Evolutionary conservation across 805 yeast species (phyloP).

Genomic region (Yarrowia deformans): DNA sequence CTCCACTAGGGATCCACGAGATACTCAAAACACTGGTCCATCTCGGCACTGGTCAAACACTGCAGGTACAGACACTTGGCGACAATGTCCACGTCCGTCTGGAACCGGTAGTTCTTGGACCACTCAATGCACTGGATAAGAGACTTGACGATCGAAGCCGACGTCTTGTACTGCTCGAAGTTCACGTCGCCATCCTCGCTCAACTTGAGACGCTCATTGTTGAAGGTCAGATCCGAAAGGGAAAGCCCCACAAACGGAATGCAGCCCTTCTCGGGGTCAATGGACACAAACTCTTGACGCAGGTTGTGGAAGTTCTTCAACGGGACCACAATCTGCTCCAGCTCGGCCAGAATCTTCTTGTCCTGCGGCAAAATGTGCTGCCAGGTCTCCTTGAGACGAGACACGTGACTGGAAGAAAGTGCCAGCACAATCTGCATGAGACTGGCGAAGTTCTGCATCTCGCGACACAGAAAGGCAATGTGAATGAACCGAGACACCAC

Average conservation of each 20-base stretch:
- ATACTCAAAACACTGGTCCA: constrained; percentile 45
- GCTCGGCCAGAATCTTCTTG: constrained; percentile 65
- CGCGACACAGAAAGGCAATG: constrained; percentile 68
- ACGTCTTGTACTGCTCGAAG: constrained; percentile 75
- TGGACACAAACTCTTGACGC: constrained; percentile 66
- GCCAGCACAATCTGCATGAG: constrained; percentile 88
- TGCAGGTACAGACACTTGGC: constrained; percentile 84
- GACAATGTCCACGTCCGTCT: constrained; percentile 66
- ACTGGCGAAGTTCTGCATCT: constrained; percentile 82
- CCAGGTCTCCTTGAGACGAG: constrained; percentile 75
- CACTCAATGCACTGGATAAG: constrained; percentile 85
- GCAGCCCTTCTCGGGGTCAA: constrained; percentile 74
- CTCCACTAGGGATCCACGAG: constrained; percentile 27
- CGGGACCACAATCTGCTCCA: constrained; percentile 78
- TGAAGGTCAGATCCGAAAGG: constrained; percentile 79
- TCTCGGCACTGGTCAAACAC: constrained; percentile 46
- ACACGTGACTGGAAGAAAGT: constrained; percentile 69
- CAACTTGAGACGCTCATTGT: constrained; percentile 58
- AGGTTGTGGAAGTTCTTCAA: constrained; percentile 72
- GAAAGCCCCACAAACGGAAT: constrained; percentile 91
- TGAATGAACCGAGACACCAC: constrained; percentile 88
- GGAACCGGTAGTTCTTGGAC: constrained; percentile 70
- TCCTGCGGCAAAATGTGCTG: constrained; percentile 74
- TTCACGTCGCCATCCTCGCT: constrained; percentile 62
- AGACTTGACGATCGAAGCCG: constrained; percentile 78